These are phyloP conservation scores for Stemphylium beticola DNA, from an alignment of 2,329 filamentous ascomycete species.

Conservation along the genomic window DNA sequence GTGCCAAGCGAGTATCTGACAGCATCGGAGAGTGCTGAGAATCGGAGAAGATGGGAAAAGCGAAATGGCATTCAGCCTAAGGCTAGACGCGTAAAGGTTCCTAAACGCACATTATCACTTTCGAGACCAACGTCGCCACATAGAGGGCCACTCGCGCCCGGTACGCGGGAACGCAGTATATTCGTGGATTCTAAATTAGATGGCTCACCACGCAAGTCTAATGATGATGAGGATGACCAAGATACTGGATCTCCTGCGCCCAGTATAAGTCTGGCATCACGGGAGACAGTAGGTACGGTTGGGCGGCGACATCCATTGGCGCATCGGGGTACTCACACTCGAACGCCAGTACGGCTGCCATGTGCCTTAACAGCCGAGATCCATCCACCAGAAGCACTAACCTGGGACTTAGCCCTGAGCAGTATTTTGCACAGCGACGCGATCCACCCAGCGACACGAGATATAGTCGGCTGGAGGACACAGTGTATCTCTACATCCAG, in stretches of 20 bases:
- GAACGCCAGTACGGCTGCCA: not conserved
- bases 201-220: not conserved
- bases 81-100: not conserved
- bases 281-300: not conserved
- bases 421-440: constrained; percentile 8
- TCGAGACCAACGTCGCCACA: not conserved
- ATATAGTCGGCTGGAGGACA: constrained; percentile 8
- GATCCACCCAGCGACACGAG: constrained; percentile 7
- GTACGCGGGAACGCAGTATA: constrained; percentile 8
- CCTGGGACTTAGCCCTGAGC: constrained; percentile 21
- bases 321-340: too few relatives aligned
- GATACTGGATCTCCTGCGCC: not conserved
- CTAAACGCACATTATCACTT: not conserved
- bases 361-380: not conserved
- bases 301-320: not conserved
- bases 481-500: not conserved
- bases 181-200: constrained; percentile 14
- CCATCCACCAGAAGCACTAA: not conserved
- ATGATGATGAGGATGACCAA: not conserved
- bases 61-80: not conserved
- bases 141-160: constrained; percentile 6
- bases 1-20: constrained; percentile 7
- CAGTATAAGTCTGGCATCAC: not conserved
- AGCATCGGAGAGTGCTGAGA: not conserved
- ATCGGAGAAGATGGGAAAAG: not conserved